Percentiles rank a stretch among this genome's conserved stretches.
Evolutionary conservation across 1,284 basidiomycete genomes (phyloP).

Genomic region (Moesziomyces sp.): DNA sequence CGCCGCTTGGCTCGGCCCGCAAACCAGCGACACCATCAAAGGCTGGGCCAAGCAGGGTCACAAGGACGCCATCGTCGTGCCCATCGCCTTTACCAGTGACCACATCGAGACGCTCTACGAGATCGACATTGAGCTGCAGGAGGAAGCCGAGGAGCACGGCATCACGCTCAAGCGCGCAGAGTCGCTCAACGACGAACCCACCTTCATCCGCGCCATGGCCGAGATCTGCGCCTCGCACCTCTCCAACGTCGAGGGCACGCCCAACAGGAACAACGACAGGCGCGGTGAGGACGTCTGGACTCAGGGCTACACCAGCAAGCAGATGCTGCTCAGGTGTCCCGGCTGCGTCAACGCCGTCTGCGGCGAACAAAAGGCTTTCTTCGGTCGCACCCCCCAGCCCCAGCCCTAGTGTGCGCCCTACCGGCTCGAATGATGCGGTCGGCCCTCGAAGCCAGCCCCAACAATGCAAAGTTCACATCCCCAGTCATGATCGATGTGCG

Average conservation of each 20-base stretch:
- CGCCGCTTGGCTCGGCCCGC: constrained; percentile 97
- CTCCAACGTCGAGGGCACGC: constrained; percentile 28
- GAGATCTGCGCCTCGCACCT: constrained; percentile 90
- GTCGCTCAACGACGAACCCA: constrained; percentile 97
- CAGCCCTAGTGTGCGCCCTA: background rate
- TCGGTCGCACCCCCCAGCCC: constrained; percentile 67
- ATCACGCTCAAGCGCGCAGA: constrained; percentile 90
- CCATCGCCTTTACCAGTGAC: constrained; percentile 98
- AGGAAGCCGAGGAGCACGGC: constrained; percentile 82
- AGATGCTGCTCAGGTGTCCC: constrained; percentile 89
- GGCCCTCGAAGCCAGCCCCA: background rate
- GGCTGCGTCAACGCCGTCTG: constrained; percentile 91
- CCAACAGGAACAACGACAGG: constrained; percentile 30
- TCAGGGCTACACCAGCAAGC: constrained; percentile 74
- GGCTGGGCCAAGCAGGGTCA: constrained; percentile 87
- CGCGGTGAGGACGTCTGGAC: constrained; percentile 54
- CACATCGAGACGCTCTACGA: constrained; percentile 99
- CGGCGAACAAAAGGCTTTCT: constrained; percentile 87
- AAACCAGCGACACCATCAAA: constrained; percentile 90
- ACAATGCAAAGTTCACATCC: background rate
- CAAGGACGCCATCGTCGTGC: constrained; percentile 88
- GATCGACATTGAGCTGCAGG: constrained; percentile 90
- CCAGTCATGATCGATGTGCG: background rate
- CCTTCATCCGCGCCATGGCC: constrained; percentile 94
- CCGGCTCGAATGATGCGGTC: background rate